Evolutionary conservation across 1,284 basidiomycete species (phyloP), one percentile per base, ranked within the genome.

Genomic region (Ganoderma boninense): DNA sequence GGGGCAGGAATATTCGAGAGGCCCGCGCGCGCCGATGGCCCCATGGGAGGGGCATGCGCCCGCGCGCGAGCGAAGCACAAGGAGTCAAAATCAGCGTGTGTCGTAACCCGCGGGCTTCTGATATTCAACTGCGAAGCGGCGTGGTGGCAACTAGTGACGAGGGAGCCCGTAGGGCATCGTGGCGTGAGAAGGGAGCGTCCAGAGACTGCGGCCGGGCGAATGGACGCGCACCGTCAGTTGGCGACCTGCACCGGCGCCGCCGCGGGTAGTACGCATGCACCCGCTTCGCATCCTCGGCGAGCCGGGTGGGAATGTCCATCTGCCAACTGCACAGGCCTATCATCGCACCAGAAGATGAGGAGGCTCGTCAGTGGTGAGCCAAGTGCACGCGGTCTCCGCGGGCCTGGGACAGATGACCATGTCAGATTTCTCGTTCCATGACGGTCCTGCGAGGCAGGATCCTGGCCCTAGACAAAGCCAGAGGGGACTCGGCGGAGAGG

Each of bases 61-160:
- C 56, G 20, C 18, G 35, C 38, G 35, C 38, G 35, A 40, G 57
- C 38, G 57, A 43, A 46, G 43, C 59, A 13, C 59, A 46, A 40
- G 35, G 62, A 68, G 67, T 68, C 68, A 69, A 65, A 69, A 62
- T 69, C 68, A 65, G 18, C 32, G 40, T 49, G 38, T 69, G 42
- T 69, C 68, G 64, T 62, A 69, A 69, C 16, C 18, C 63, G 26
- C 46, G 16, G 49, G 64, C 68, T 65, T 69, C 68, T 69, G 64
- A 62, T 62, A 69, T 57, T 69, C 64, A 65, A 64, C 64, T 62
- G 57, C 68, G 59, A 59, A 56, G 59, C 49, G 49, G 35, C 66
- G 26, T 56, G 26, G 61, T 44, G 35, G 54, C 66, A 42, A 54
- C 49, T 26, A 26, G 49, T 26, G 23, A 54, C 68, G 16, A 69